Percentiles rank a stretch among this genome's conserved stretches.
Evolutionary conservation across 805 yeast genomes (phyloP).

Genomic region (Pichia membranifaciens): DNA sequence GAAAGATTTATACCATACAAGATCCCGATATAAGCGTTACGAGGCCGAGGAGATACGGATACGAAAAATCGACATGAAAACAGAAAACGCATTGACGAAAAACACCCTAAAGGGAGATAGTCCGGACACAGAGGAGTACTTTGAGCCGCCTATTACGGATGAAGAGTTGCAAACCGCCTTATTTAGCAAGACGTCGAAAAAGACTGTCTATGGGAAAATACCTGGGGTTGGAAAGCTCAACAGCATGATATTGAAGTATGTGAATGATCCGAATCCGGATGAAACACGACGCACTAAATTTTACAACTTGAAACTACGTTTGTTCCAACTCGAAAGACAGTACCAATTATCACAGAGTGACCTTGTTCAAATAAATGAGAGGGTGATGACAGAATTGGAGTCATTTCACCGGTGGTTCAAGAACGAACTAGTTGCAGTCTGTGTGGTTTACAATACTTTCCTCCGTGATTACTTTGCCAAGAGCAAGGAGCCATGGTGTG

Average conservation of each 20-base stretch:
- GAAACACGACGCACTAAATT: constrained; percentile 29
- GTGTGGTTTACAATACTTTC: constrained; percentile 15
- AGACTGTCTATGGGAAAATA: constrained; percentile 28
- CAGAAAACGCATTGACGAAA: constrained; percentile 20
- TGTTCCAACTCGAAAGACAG: constrained; percentile 30
- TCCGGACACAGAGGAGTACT: constrained; percentile 8
- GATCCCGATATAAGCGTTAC: constrained; percentile 22
- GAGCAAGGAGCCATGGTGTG: constrained; percentile 11
- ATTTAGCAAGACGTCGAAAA: constrained; percentile 23
- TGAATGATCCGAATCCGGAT: constrained; percentile 31
- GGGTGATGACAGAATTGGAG: constrained; percentile 23
- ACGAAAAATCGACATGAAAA: constrained; percentile 28
- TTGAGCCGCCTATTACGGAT: constrained; percentile 28
- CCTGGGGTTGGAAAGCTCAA: constrained; percentile 33
- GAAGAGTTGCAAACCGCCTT: constrained; percentile 29
- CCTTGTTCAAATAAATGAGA: constrained; percentile 20
- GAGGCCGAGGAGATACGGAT: constrained; percentile 29
- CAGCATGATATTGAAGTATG: constrained; percentile 29
- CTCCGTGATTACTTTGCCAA: constrained; percentile 4
- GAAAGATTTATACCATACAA: constrained; percentile 22
- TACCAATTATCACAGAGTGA: constrained; percentile 24
- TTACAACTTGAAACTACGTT: constrained; percentile 25
- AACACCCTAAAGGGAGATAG: constrained; percentile 1
- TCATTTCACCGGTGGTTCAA: constrained; percentile 31
- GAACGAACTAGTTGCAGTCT: constrained; percentile 18